These are phyloP conservation scores for Trichoderma asperellum DNA, from an alignment of 2,329 filamentous ascomycete species.

Conservation along the genomic window DNA sequence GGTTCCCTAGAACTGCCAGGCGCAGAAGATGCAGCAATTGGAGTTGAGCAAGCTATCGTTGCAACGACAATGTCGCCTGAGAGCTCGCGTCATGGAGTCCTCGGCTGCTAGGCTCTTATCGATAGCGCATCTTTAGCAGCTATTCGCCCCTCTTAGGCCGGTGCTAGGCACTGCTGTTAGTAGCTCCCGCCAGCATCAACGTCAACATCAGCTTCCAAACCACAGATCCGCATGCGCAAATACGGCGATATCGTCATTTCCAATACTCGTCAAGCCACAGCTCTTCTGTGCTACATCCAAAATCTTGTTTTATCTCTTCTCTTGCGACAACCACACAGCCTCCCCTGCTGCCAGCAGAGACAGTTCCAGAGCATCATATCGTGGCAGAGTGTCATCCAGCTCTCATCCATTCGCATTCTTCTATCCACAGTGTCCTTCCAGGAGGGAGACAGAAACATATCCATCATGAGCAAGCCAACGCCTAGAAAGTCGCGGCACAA, in stretches of 20 bases:
- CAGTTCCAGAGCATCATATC: neutral
- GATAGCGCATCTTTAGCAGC: slow-evolving; percentile 18
- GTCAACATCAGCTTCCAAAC: neutral
- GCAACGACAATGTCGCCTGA: neutral
- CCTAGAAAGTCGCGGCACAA: slow-evolving; percentile 48
- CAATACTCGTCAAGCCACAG: neutral
- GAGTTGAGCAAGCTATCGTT: neutral
- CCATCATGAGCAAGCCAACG: slow-evolving; percentile 48
- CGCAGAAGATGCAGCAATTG: neutral
- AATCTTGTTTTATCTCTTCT: fast-evolving
- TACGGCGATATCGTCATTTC: neutral
- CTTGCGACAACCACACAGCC: neutral
- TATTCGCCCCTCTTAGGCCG: slow-evolving; percentile 13
- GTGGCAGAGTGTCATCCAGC: neutral
- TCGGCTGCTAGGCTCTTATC: slow-evolving; percentile 19
- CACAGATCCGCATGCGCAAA: neutral
- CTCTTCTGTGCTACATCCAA: neutral
- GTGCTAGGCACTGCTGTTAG: neutral
- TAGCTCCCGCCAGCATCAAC: neutral
- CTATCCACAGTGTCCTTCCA: neutral
- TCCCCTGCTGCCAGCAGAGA: neutral
- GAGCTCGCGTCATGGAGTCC: slow-evolving; percentile 22
- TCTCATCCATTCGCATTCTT: neutral
- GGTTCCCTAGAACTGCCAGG: neutral
- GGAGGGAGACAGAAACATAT: neutral